Evolutionary conservation across 75 land plant species (phyloP).

Genomic region (Isoetes taiwanensis): DNA sequence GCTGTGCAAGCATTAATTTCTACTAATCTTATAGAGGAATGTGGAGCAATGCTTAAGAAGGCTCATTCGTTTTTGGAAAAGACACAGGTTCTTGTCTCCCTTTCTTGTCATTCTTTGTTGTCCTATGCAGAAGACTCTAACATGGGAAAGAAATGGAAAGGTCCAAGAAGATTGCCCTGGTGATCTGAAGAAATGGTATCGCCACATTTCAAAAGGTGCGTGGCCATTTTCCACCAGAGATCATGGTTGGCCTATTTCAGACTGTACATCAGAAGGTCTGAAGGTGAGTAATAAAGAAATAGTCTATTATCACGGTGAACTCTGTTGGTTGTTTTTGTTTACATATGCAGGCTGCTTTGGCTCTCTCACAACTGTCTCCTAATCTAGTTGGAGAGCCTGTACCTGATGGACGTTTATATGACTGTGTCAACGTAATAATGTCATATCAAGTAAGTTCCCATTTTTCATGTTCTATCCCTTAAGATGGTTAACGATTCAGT

Average conservation of each 20-base stretch:
- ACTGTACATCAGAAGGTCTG: constrained; percentile 76
- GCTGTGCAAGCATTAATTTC: constrained; percentile 67
- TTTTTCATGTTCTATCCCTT: background rate
- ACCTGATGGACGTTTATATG: constrained; percentile 40
- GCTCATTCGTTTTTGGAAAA: constrained; percentile 65
- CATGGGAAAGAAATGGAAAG: constrained; percentile 21
- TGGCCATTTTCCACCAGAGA: constrained; percentile 93
- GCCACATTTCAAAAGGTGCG: constrained; percentile 82
- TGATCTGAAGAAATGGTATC: constrained; percentile 57
- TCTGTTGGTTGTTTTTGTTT: background rate
- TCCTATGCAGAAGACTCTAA: background rate
- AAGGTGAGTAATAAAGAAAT: constrained; percentile 29
- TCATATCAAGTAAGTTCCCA: constrained; percentile 84
- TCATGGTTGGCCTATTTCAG: constrained; percentile 90
- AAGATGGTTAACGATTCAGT: too few relatives aligned
- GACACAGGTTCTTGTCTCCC: constrained; percentile 43
- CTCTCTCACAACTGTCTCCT: constrained; percentile 42
- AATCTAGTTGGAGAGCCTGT: constrained; percentile 67
- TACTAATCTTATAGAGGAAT: constrained; percentile 49
- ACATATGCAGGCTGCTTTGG: constrained; percentile 30
- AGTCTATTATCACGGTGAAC: background rate
- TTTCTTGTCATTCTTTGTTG: background rate
- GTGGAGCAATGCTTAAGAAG: constrained; percentile 43
- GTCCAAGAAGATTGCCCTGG: constrained; percentile 68
- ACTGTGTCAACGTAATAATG: constrained; percentile 76